Evolutionary conservation across 495 filamentous ascomycete genomes (phyloP).

Genomic region (Cryomyces minteri): DNA sequence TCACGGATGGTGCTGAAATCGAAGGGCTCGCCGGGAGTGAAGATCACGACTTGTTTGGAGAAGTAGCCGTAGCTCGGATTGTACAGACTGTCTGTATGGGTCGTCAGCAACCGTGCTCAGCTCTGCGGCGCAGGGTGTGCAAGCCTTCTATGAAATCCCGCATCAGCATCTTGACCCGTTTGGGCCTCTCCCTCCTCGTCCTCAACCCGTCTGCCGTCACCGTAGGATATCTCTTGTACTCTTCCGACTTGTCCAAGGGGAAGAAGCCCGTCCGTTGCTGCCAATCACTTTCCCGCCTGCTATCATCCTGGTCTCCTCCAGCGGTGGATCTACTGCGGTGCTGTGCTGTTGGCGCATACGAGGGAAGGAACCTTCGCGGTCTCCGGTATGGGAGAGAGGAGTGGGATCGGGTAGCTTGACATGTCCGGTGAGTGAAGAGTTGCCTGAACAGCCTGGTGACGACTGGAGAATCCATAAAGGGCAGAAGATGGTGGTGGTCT

Average conservation of each 20-base stretch:
- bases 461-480: slow-evolving; percentile 62
- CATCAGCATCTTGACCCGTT: slow-evolving; percentile 86
- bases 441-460: slow-evolving; percentile 64
- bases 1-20: slow-evolving; percentile 64
- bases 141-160: slow-evolving; percentile 93
- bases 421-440: slow-evolving; percentile 48
- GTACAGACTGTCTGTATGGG: slow-evolving; percentile 66
- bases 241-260: slow-evolving; percentile 54
- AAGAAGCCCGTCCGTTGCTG: slow-evolving; percentile 58
- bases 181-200: slow-evolving; percentile 52
- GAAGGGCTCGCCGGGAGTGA: slow-evolving; percentile 85
- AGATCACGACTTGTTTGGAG: slow-evolving; percentile 92
- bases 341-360: neutral
- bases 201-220: slow-evolving; percentile 68
- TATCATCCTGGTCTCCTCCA: slow-evolving; percentile 5
- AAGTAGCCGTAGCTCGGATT: slow-evolving; percentile 98
- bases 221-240: slow-evolving; percentile 61
- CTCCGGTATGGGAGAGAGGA: neutral
- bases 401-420: neutral
- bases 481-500: no score
- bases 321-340: neutral
- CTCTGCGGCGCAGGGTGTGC: neutral
- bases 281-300: slow-evolving; percentile 41
- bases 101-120: neutral
- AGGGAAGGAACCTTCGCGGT: neutral